These are phyloP conservation scores for Zygoascus tannicola DNA, from an alignment of 805 yeast species.

Conservation along the genomic window DNA sequence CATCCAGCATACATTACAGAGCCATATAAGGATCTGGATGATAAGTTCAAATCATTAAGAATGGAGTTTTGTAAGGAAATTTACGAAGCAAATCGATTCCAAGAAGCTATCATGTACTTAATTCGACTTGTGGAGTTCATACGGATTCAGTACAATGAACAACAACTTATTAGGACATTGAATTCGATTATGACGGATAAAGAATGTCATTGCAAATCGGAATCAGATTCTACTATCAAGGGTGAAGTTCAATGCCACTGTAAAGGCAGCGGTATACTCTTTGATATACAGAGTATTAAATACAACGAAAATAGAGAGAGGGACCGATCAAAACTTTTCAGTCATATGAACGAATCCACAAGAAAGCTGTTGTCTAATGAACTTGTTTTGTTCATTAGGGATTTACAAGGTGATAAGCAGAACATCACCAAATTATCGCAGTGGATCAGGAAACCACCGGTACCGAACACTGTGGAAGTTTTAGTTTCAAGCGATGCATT, in stretches of 20 bases:
- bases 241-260: neutral
- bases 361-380: neutral
- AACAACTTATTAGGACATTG: neutral
- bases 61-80: neutral
- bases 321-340: neutral
- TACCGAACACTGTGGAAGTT: neutral
- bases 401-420: neutral
- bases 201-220: neutral
- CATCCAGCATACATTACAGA: neutral
- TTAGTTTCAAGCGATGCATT: neutral
- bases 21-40: neutral
- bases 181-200: neutral
- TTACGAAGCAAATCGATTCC: neutral
- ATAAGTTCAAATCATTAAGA: neutral
- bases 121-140: neutral
- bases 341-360: neutral
- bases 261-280: neutral
- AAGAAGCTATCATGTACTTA: neutral
- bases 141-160: neutral
- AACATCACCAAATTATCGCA: neutral
- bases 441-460: neutral
- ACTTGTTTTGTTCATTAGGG: neutral
- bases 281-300: neutral
- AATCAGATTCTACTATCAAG: neutral
- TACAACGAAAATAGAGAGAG: neutral